Evolutionary conservation across 768 basidiomycete species (phyloP).

Genomic region (Austroboletus eburneus): DNA sequence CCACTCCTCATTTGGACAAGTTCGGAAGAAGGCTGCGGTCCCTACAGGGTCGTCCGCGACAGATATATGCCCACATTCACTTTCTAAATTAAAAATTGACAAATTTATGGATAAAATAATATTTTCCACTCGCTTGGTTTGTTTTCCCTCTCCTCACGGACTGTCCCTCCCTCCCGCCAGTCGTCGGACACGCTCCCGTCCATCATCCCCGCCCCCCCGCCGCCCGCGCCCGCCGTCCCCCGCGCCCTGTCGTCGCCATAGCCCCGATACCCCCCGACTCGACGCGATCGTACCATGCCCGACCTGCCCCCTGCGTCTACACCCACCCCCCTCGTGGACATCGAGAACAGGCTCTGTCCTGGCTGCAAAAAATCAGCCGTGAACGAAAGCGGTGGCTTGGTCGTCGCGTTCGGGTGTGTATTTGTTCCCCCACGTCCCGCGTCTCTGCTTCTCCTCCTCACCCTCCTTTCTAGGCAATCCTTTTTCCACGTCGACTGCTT

Average conservation of each 20-base stretch:
- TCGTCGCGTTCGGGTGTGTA: constrained; percentile 93
- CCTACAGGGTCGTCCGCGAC: no score
- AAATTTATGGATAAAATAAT: neutral
- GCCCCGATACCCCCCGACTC: neutral
- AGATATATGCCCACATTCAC: no score
- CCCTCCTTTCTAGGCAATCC: constrained; percentile 57
- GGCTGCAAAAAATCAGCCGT: constrained; percentile 81
- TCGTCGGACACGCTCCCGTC: neutral
- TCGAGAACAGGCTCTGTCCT: constrained; percentile 67
- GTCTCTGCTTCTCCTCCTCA: neutral
- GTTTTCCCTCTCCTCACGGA: neutral
- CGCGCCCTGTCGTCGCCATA: neutral
- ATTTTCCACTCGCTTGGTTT: neutral
- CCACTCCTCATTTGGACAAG: neutral
- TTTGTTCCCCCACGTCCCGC: neutral
- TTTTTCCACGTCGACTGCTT: constrained; percentile 96
- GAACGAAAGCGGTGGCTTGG: constrained; percentile 77
- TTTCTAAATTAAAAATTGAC: neutral
- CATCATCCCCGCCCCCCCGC: neutral
- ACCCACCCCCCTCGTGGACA: constrained; percentile 20
- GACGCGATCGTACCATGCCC: constrained; percentile 11
- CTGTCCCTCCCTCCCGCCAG: neutral
- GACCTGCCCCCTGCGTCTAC: neutral
- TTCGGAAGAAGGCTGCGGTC: no score
- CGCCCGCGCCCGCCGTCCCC: neutral